A percentile compares a stretch with the other conserved stretches of the same genome.
These are phyloP conservation scores for Ormosia semicastrata DNA, from an alignment of 306 rosid genomes.

Conservation along the genomic window DNA sequence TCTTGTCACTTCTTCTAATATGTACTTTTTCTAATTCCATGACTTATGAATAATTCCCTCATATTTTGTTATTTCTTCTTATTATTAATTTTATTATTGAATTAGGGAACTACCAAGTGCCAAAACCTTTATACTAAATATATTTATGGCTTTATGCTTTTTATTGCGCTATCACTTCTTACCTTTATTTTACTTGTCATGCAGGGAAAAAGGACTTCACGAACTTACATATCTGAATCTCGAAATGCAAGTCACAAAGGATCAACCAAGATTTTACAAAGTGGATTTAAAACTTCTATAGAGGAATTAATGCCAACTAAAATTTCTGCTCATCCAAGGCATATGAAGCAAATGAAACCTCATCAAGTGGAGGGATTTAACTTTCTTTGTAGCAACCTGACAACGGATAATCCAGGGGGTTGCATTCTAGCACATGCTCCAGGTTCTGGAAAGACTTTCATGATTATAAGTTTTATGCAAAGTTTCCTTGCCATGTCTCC, in stretches of 20 bases:
- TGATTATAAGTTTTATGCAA: constrained; percentile 76
- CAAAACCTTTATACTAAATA: no score
- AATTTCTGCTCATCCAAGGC: constrained; percentile 66
- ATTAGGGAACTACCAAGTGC: no score
- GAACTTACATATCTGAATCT: constrained; percentile 62
- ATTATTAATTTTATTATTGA: no score
- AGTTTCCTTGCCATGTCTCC: constrained; percentile 72
- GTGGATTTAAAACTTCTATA: constrained; percentile 45
- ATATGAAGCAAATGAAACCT: constrained; percentile 66
- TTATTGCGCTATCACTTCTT: neutral
- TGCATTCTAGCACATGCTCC: constrained; percentile 81
- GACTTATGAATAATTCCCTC: no score
- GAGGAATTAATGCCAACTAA: constrained; percentile 40
- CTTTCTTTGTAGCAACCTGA: constrained; percentile 63
- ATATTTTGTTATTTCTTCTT: no score
- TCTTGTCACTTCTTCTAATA: no score
- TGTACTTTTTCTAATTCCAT: no score
- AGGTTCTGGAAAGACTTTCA: constrained; percentile 75
- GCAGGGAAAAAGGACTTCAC: constrained; percentile 52
- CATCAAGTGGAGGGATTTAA: constrained; percentile 76
- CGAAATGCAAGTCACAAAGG: constrained; percentile 17
- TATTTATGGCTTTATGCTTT: neutral
- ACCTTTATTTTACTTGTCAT: neutral
- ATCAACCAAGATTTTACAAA: neutral
- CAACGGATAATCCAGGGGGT: constrained; percentile 64